Evolutionary conservation across 2,329 filamentous ascomycete species (phyloP).

Genomic region (Cladosporium sp.): DNA sequence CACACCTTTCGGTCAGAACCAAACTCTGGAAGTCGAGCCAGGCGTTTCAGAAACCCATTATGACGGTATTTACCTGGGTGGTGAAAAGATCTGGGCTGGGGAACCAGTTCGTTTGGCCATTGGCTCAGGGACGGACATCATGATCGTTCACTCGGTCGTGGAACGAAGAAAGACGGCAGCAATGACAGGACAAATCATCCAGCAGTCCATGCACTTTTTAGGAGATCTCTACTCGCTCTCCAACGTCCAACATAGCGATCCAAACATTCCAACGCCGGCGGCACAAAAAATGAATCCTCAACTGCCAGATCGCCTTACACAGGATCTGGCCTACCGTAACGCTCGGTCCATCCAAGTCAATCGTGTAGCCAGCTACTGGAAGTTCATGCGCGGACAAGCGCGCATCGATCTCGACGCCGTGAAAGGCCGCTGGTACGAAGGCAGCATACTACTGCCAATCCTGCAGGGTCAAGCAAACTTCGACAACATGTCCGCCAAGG

Average conservation of each 20-base stretch:
- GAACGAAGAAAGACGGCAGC: constrained; percentile 28
- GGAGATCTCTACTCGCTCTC: constrained; percentile 52
- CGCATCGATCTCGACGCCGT: constrained; percentile 45
- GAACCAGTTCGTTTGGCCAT: constrained; percentile 52
- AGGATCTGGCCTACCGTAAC: constrained; percentile 50
- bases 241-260: constrained; percentile 35
- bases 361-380: constrained; percentile 39
- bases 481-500: constrained; percentile 19
- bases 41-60: constrained; percentile 43
- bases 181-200: constrained; percentile 20
- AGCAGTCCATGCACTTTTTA: constrained; percentile 36
- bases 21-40: constrained; percentile 33
- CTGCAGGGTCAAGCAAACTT: constrained; percentile 27
- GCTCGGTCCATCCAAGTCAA: constrained; percentile 36
- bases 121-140: constrained; percentile 44
- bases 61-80: constrained; percentile 54
- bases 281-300: constrained; percentile 33
- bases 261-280: constrained; percentile 32
- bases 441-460: constrained; percentile 45
- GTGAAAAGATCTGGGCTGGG: constrained; percentile 58
- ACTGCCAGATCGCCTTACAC: constrained; percentile 48
- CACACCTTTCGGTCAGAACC: constrained; percentile 49
- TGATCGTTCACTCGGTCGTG: constrained; percentile 44
- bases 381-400: constrained; percentile 32
- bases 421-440: constrained; percentile 60